These are phyloP conservation scores for Yueomyces sp. DNA, from an alignment of 1,139 yeast genomes.

Conservation along the genomic window DNA sequence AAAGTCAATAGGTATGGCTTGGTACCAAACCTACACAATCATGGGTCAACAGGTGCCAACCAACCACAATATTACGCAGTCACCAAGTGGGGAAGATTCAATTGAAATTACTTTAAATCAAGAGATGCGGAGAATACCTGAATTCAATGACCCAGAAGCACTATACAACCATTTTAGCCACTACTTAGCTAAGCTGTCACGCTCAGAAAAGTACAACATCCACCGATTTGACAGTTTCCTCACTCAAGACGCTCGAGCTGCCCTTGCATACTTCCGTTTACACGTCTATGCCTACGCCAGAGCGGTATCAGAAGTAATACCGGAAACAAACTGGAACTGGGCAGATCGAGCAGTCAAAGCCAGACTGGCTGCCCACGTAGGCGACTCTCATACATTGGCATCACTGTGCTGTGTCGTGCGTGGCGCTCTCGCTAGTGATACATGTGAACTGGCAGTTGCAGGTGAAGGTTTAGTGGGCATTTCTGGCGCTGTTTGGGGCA, in stretches of 20 bases:
- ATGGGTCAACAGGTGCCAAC: conserved; percentile 1
- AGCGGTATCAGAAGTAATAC: neutral
- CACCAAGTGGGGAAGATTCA: neutral
- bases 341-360: conserved; percentile 10
- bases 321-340: conserved; percentile 1
- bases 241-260: too few species aligned
- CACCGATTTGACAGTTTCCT: neutral
- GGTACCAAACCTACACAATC: conserved; percentile 26
- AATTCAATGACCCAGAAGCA: too few species aligned
- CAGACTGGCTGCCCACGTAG: too few species aligned
- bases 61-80: neutral
- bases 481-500: conserved; percentile 18
- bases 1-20: conserved; percentile 23
- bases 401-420: too few species aligned
- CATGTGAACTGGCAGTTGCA: conserved; percentile 5
- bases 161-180: too few species aligned
- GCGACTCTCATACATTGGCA: too few species aligned
- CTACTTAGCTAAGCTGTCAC: too few species aligned
- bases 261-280: too few species aligned
- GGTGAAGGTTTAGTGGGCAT: neutral
- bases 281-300: too few species aligned
- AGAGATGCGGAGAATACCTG: too few species aligned
- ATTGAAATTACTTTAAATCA: too few species aligned
- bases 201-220: neutral
- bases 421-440: conserved; percentile 15